Evolutionary conservation across 2,329 filamentous ascomycete species (phyloP), one percentile per base, ranked within the genome.

Genomic region (Neofusicoccum ribis): DNA sequence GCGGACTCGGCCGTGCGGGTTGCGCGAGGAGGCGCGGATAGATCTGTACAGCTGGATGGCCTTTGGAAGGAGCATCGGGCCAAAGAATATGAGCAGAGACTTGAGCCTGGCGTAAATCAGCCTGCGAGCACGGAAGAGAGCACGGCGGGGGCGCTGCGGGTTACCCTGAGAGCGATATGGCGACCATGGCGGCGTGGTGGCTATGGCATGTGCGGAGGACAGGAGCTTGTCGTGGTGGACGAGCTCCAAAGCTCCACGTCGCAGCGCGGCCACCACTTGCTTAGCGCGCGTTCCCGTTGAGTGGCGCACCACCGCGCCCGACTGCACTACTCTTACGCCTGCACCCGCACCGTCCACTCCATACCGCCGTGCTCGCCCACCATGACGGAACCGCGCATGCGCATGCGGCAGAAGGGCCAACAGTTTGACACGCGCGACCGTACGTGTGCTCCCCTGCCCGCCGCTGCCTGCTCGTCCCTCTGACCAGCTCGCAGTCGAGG

Each of bases 21-120:
- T 79, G 72, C 67, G 69, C 5, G 77, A 76, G 52, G 77, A 75
- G 56, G 71, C 76, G 58, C 77, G 76, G 43, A 85, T 69, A 65
- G 83, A 83, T 70, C 87, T 87, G 80, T 91, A 91, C 81, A 86
- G 88, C 67, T 81, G 77, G 65, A 92, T 80, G 65, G 84, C 82
- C 71, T 87, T 88, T 60, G 90, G 89, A 44, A 94, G 77, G 69
- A 93, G 80, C 68, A 91, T 82, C 37, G 91, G 91, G 2, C 89
- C 91, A 74, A 93, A 81, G 73, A 85, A 78, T 66, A 85, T 75
- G 68, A 83, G 70, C 50, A 78, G 65, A n/a, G 73, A 70, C 64
- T 76, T 75, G 37, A 77, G 62, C 46, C 64, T 66, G 15, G 47
- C 5, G 6, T 11, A 43, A 23, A 31, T 47, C 7, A 61, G 63